These are phyloP conservation scores for Silene latifolia DNA, from an alignment of 148 eudicot genomes.

Conservation along the genomic window DNA sequence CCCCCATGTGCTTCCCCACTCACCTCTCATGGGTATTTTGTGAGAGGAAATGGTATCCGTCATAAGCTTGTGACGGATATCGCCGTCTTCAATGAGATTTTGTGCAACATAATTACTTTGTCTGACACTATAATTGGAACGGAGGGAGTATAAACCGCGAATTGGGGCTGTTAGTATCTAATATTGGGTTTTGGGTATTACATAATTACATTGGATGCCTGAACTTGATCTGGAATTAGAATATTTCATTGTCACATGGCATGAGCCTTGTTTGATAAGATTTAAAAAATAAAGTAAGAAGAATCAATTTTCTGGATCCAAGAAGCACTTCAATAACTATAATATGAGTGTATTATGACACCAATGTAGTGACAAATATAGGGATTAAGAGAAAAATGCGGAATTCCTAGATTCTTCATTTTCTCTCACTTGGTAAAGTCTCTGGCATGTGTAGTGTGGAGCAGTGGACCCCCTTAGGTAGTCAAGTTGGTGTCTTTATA, in stretches of 20 bases:
- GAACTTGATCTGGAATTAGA: neutral
- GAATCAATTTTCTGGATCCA: conserved; percentile 23
- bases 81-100: too few relatives aligned
- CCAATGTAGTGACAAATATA: conserved; percentile 23
- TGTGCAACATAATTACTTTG: neutral
- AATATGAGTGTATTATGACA: conserved; percentile 17
- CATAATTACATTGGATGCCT: conserved; percentile 27
- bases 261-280: conserved; percentile 18
- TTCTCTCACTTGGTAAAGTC: conserved; percentile 4
- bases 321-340: conserved; percentile 11
- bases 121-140: neutral
- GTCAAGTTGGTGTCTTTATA: conserved; percentile 16
- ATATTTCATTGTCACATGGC: conserved; percentile 11
- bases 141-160: neutral
- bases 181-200: neutral
- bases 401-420: conserved; percentile 16
- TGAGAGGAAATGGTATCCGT: too few relatives aligned
- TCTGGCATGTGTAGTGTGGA: conserved; percentile 26
- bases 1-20: too few relatives aligned
- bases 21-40: too few relatives aligned
- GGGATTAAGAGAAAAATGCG: conserved; percentile 12
- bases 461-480: conserved; percentile 18
- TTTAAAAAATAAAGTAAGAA: neutral
- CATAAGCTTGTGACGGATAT: too few relatives aligned
- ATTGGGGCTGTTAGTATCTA: neutral